These are phyloP conservation scores for Blastobotrys elegans DNA, from an alignment of 1,139 yeast species.

Conservation along the genomic window DNA sequence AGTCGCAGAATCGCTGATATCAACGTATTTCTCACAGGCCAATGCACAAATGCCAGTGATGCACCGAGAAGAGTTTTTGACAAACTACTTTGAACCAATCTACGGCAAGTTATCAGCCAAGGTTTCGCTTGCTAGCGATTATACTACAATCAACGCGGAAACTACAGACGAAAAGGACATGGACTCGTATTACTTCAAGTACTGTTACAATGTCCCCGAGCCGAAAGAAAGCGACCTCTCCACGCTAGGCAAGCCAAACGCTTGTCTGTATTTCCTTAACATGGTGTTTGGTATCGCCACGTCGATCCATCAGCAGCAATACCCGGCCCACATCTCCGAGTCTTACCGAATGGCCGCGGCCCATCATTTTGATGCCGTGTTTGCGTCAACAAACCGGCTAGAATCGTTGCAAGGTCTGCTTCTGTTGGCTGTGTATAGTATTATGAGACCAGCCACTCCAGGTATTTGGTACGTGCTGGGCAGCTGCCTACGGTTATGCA, in stretches of 20 bases:
- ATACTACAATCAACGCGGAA: conserved; percentile 45
- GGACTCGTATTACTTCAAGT: conserved; percentile 44
- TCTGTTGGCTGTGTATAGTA: conserved; percentile 62
- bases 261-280: conserved; percentile 55
- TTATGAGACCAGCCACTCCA: conserved; percentile 51
- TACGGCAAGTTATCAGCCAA: conserved; percentile 61
- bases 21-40: conserved; percentile 68
- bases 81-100: conserved; percentile 64
- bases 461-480: conserved; percentile 94
- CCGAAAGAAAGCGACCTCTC: conserved; percentile 10
- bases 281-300: conserved; percentile 78
- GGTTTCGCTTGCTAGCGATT: conserved; percentile 57
- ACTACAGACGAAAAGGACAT: conserved; percentile 28
- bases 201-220: conserved; percentile 22
- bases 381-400: conserved; percentile 53
- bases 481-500: conserved; percentile 69
- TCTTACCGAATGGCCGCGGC: conserved; percentile 69
- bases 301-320: conserved; percentile 65
- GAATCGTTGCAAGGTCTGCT: conserved; percentile 72
- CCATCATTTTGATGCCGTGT: conserved; percentile 54
- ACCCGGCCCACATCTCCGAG: conserved; percentile 63
- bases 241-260: conserved; percentile 17
- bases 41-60: conserved; percentile 77
- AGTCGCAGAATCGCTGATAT: conserved; percentile 63
- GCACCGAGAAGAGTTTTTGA: conserved; percentile 72